Evolutionary conservation across 1,284 basidiomycete species (phyloP), one percentile per base, ranked within the genome.

Genomic region (Pseudozyma sp.): DNA sequence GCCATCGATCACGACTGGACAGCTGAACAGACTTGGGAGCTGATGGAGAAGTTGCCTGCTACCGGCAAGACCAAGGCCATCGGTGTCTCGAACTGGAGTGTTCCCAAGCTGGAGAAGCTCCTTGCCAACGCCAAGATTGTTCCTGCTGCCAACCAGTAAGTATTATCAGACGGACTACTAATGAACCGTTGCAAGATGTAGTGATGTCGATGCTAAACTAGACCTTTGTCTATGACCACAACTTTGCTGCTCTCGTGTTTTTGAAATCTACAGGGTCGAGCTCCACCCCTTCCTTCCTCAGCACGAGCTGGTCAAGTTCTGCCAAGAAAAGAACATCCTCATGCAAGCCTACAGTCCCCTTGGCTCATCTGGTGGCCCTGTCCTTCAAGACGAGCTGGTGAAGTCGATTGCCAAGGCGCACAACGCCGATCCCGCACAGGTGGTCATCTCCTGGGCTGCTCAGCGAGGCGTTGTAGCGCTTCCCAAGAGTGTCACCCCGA

Each of bases 51-150:
- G 13, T 71, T 93, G 45, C 85, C 90, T 68, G 89, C 89, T 82
- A 91, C 92, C 38, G 81, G 80, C 43, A 93, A 94, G 85, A 88
- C 92, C 52, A 89, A 89, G 85, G 93, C 93, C 53, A 94, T 95
- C 71, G 93, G 93, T 87, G 81, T 85, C 3, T 78, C 81, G 45
- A 74, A 84, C 62, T 78, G 57, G 76, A 81, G 75, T 51, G 67
- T 70, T 34, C 55, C 71, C 35, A 70, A 68, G 48, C 61, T 83
- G 34, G 77, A 83, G 59, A 73, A 76, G 68, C 57, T 83, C 39
- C 86, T 93, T 42, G 87, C 87, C 68, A 87, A 88, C 42, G 88
- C 89, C 56, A 89, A 91, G 84, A 87, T 92, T 77, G 83, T 89
- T 47, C 93, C 93, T n/a, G 90, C 88, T 2, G 87, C 87, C 13